Evolutionary conservation across 495 filamentous ascomycete species (phyloP).

Genomic region (Apodospora peruviana): DNA sequence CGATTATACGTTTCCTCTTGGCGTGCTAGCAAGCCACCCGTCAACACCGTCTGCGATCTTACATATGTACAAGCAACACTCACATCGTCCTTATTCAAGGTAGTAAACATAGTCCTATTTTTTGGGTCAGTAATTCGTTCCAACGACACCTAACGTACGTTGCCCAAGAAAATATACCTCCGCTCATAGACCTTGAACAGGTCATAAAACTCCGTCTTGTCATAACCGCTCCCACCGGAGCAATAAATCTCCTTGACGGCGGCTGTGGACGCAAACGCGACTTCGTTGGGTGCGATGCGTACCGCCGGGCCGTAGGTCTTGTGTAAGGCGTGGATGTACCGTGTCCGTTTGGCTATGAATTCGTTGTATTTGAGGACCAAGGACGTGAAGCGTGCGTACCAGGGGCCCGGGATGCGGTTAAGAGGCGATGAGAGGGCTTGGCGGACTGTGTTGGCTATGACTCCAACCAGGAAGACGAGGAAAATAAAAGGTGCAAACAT

Average conservation of each 20-base stretch:
- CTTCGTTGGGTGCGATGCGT: conserved; percentile 54
- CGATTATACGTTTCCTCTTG: conserved; percentile 53
- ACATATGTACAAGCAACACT: conserved; percentile 6
- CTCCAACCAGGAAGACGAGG: conserved; percentile 10
- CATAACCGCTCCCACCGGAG: conserved; percentile 59
- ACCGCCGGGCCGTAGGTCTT: conserved; percentile 51
- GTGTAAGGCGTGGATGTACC: conserved; percentile 52
- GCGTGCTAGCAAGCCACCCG: too few relatives aligned
- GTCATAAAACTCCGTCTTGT: conserved; percentile 64
- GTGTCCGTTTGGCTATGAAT: conserved; percentile 47
- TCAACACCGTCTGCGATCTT: too few relatives aligned
- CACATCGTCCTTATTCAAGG: conserved; percentile 49
- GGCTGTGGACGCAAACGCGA: conserved; percentile 51
- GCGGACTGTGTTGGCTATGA: conserved; percentile 15
- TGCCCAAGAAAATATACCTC: conserved; percentile 30
- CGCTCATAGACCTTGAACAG: conserved; percentile 54
- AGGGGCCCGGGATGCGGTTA: conserved; percentile 47
- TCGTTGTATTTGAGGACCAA: conserved; percentile 52
- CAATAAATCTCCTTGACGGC: conserved; percentile 64
- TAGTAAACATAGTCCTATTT: conserved; percentile 56
- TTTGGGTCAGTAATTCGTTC: too few relatives aligned
- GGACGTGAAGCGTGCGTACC: conserved; percentile 47
- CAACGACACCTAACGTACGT: background rate
- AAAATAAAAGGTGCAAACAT: conserved; percentile 19
- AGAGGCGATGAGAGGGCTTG: conserved; percentile 32